Percentiles rank a stretch among this genome's conserved stretches.
These are phyloP conservation scores for Trichoderma sp. DNA, from an alignment of 2,329 filamentous ascomycete genomes.

Conservation along the genomic window DNA sequence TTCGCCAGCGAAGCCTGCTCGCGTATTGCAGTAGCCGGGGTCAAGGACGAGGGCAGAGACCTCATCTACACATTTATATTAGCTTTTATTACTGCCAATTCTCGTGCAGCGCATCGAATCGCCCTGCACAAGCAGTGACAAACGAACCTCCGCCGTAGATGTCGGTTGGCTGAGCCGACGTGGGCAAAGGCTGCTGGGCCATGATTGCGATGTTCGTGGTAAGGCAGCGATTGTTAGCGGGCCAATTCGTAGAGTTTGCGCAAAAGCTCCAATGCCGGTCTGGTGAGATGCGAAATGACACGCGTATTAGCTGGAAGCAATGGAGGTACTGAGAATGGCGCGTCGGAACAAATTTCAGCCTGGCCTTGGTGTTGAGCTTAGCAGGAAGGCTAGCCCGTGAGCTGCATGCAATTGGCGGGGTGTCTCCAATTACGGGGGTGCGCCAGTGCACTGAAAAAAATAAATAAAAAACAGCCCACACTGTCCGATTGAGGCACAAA, in stretches of 20 bases:
- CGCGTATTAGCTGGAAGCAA: slow-evolving; percentile 24
- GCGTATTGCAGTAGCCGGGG: slow-evolving; percentile 85
- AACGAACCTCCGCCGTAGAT: slow-evolving; percentile 63
- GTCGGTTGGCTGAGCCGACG: slow-evolving; percentile 61
- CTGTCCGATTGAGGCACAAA: slow-evolving; percentile 1
- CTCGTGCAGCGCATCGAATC: slow-evolving; percentile 8
- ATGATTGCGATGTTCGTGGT: slow-evolving; percentile 39
- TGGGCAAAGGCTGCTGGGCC: slow-evolving; percentile 58
- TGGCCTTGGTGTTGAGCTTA: slow-evolving; percentile 24
- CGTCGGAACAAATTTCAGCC: slow-evolving; percentile 41
- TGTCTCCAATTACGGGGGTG: slow-evolving; percentile 24
- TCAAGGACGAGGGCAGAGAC: slow-evolving; percentile 96
- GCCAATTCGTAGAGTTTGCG: slow-evolving; percentile 34
- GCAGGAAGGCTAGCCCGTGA: slow-evolving; percentile 17
- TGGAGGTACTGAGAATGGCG: slow-evolving; percentile 28
- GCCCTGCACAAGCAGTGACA: slow-evolving; percentile 28
- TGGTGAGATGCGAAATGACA: slow-evolving; percentile 30
- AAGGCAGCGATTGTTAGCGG: slow-evolving; percentile 25
- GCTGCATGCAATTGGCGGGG: slow-evolving; percentile 28
- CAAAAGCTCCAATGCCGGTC: slow-evolving; percentile 23
- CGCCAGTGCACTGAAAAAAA: slow-evolving; percentile 13
- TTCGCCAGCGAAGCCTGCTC: slow-evolving; percentile 96
- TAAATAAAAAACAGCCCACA: neutral
- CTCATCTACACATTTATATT: slow-evolving; percentile 66
- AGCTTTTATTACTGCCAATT: slow-evolving; percentile 27